Conservation (phyloP, 1,284 basidiomycete genomes). For the Melampsora abietis-canadensis region DNA sequence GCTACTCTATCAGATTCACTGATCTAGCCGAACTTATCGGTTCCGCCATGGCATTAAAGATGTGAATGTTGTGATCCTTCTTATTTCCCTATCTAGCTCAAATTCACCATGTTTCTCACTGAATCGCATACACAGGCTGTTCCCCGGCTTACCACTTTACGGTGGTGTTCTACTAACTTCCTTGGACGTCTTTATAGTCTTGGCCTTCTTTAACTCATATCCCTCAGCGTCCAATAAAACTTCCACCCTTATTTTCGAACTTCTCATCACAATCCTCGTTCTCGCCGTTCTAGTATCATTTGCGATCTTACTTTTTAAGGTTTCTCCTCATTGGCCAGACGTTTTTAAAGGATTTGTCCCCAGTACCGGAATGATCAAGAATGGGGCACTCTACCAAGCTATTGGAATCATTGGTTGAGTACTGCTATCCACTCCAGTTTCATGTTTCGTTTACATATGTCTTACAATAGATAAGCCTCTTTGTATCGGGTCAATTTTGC, state of each 20-base stretch:
- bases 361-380: constrained; percentile 62
- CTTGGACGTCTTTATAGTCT: constrained; percentile 74
- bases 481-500: constrained; percentile 58
- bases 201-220: constrained; percentile 54
- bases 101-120: no score
- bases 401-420: constrained; percentile 58
- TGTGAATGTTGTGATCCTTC: constrained; percentile 54
- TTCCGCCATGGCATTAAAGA: constrained; percentile 70
- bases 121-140: constrained; percentile 58
- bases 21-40: constrained; percentile 68
- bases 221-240: constrained; percentile 47
- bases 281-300: constrained; percentile 77
- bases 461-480: not conserved
- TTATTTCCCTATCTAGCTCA: no score
- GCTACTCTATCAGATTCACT: constrained; percentile 58
- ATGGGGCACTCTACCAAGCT: constrained; percentile 72
- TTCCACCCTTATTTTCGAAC: constrained; percentile 61
- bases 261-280: constrained; percentile 66
- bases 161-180: constrained; percentile 79
- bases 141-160: constrained; percentile 74
- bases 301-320: constrained; percentile 70
- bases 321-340: constrained; percentile 70
- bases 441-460: not conserved
- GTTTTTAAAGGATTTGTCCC: constrained; percentile 85
- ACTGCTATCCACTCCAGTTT: constrained; percentile 1